Evolutionary conservation across 805 yeast genomes (phyloP).

Genomic region (Candida tibetensis): DNA sequence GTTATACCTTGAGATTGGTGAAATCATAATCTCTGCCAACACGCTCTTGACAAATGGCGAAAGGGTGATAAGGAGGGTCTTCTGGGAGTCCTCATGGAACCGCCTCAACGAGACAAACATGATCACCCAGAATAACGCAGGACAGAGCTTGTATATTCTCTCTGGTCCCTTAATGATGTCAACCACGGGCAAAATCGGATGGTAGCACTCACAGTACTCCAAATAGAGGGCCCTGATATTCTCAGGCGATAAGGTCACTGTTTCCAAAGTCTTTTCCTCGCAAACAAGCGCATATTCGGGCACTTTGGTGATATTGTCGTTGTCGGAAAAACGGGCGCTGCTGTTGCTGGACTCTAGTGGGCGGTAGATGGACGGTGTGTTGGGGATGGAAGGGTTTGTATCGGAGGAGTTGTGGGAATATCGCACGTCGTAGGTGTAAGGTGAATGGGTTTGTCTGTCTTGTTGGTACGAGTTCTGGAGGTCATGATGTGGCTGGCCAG

Average conservation of each 20-base stretch:
- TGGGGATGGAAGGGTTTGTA: slow-evolving; percentile 25
- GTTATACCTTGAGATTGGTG: slow-evolving; percentile 82
- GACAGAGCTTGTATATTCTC: slow-evolving; percentile 71
- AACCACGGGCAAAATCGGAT: slow-evolving; percentile 83
- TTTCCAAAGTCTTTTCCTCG: slow-evolving; percentile 69
- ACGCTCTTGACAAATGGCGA: slow-evolving; percentile 72
- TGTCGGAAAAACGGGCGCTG: not conserved
- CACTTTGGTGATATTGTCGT: slow-evolving; percentile 9
- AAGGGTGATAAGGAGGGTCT: slow-evolving; percentile 53
- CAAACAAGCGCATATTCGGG: slow-evolving; percentile 46
- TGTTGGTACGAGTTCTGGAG: not conserved
- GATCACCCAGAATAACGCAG: slow-evolving; percentile 91
- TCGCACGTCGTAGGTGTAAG: slow-evolving; percentile 5
- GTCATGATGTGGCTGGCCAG: not conserved
- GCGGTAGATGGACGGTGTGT: slow-evolving; percentile 25
- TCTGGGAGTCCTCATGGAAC: slow-evolving; percentile 29
- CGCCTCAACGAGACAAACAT: slow-evolving; percentile 75
- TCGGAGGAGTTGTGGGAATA: slow-evolving; percentile 17
- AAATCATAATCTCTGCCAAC: slow-evolving; percentile 81
- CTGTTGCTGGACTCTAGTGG: slow-evolving; percentile 3
- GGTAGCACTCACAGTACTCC: slow-evolving; percentile 77
- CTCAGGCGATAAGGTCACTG: slow-evolving; percentile 56
- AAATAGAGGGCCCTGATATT: slow-evolving; percentile 60
- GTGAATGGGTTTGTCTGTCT: not conserved
- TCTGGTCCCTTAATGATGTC: slow-evolving; percentile 83